Percentiles rank a stretch among this genome's conserved stretches.
phyloP scores from a whole-genome alignment of 2,329 filamentous ascomycete species.

The Verticillium klebahnii region DNA sequence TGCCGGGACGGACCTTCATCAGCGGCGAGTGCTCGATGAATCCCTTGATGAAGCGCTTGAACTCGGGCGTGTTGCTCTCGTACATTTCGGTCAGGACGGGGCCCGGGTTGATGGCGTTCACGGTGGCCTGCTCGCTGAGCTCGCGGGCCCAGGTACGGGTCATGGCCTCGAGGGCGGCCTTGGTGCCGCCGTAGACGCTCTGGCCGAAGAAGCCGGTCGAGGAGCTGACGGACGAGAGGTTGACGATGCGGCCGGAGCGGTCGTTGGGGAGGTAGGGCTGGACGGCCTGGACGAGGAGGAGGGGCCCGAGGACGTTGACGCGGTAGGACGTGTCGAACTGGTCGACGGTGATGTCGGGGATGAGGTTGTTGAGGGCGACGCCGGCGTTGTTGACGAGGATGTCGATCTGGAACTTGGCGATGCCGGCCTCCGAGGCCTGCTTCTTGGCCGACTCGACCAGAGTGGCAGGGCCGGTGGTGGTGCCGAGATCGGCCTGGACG shows the following conservation, averaged over 20 bases:
- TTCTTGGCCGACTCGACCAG: conserved; percentile 52
- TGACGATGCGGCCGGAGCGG: conserved; percentile 54
- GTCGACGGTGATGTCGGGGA: conserved; percentile 56
- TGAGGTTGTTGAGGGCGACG: conserved; percentile 57
- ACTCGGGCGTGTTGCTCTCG: conserved; percentile 33
- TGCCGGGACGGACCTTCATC: conserved; percentile 51
- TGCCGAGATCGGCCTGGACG: conserved; percentile 69
- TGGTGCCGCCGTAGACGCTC: conserved; percentile 53
- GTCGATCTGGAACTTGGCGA: conserved; percentile 58
- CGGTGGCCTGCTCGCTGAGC: conserved; percentile 46
- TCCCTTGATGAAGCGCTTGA: conserved; percentile 34
- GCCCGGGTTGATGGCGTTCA: conserved; percentile 55
- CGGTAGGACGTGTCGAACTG: conserved; percentile 71
- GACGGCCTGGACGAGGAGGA: conserved; percentile 72
- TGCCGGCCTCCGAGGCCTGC: neutral
- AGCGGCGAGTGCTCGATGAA: conserved; percentile 55
- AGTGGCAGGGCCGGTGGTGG: conserved; percentile 52
- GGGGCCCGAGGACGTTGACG: conserved; percentile 77
- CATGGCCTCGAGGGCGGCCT: conserved; percentile 56
- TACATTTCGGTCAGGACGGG: conserved; percentile 53
- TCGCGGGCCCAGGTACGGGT: conserved; percentile 55
- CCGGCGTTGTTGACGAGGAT: conserved; percentile 88
- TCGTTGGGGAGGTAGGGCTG: conserved; percentile 65
- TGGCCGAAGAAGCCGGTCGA: conserved; percentile 49
- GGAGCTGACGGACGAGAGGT: conserved; percentile 51